phyloP scores from a whole-genome alignment of 2,329 filamentous ascomycete species.

The Claviceps quebecensis region DNA sequence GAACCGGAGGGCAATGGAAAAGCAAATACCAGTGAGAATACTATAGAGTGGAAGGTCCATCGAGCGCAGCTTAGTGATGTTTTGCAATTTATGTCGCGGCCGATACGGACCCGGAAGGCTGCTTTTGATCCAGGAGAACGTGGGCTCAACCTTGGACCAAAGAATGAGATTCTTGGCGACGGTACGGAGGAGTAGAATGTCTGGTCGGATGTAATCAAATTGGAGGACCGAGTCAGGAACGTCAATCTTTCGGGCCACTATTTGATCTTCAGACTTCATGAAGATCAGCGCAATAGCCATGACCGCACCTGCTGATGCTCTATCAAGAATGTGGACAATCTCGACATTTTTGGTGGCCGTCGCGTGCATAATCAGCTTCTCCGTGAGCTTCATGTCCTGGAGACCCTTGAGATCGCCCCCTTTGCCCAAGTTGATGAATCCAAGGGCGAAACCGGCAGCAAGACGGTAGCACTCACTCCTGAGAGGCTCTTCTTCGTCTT shows the following conservation, averaged over 20 bases:
- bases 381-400: slow-evolving; percentile 85
- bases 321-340: slow-evolving; percentile 82
- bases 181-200: slow-evolving; percentile 80
- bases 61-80: slow-evolving; percentile 51
- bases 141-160: slow-evolving; percentile 71
- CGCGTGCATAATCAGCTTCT: slow-evolving; percentile 73
- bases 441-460: slow-evolving; percentile 83
- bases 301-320: slow-evolving; percentile 84
- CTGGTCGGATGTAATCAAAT: slow-evolving; percentile 90
- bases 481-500: slow-evolving; percentile 72
- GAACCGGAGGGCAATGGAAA: slow-evolving; percentile 59
- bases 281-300: slow-evolving; percentile 84
- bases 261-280: slow-evolving; percentile 87
- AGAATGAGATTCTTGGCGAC: slow-evolving; percentile 83
- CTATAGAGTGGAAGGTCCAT: slow-evolving; percentile 87
- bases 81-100: slow-evolving; percentile 42
- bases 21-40: slow-evolving; percentile 79
- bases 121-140: slow-evolving; percentile 57
- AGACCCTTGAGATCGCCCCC: slow-evolving; percentile 78
- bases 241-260: slow-evolving; percentile 81
- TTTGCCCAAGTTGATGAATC: slow-evolving; percentile 87
- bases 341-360: slow-evolving; percentile 84
- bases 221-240: slow-evolving; percentile 81
- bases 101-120: slow-evolving; percentile 62
- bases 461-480: slow-evolving; percentile 93